Evolutionary conservation across 2,329 filamentous ascomycete species (phyloP).

Genomic region (Cladophialophora exuberans): DNA sequence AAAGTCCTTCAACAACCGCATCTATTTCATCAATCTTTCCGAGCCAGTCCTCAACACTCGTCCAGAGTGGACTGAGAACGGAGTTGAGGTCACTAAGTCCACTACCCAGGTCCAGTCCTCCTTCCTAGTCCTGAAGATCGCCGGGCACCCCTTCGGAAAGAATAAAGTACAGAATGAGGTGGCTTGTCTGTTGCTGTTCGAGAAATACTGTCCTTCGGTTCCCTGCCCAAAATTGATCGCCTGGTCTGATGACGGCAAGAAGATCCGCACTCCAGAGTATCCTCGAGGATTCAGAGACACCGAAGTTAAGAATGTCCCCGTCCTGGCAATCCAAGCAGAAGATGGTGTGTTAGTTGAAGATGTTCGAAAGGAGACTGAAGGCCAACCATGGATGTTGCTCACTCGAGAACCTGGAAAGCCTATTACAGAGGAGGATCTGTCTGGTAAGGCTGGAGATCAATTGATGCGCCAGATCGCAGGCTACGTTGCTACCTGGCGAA

Average conservation of each 20-base stretch:
- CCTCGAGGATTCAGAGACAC: conserved; percentile 15
- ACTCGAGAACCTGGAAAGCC: conserved; percentile 21
- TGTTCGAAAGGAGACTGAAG: conserved; percentile 12
- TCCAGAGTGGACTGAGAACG: conserved; percentile 13
- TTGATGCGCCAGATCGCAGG: conserved; percentile 26
- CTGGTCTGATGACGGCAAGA: conserved; percentile 29
- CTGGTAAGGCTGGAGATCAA: conserved; percentile 10
- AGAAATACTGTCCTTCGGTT: conserved; percentile 28
- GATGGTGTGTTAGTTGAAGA: conserved; percentile 8
- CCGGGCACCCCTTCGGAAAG: conserved; percentile 21
- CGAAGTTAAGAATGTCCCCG: conserved; percentile 7
- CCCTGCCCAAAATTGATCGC: conserved; percentile 25
- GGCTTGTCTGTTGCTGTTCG: conserved; percentile 22
- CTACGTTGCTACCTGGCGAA: conserved; percentile 26
- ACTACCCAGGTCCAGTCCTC: conserved; percentile 7
- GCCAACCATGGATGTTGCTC: conserved; percentile 26
- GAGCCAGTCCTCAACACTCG: conserved; percentile 7
- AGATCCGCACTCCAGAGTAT: conserved; percentile 21
- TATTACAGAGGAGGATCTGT: conserved; percentile 21
- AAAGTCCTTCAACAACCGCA: conserved; percentile 32
- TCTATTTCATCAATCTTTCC: conserved; percentile 29
- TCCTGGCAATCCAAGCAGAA: conserved; percentile 10
- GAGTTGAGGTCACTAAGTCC: conserved; percentile 8
- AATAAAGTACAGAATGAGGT: conserved; percentile 31
- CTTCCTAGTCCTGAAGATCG: conserved; percentile 26